Evolutionary conservation across 805 yeast genomes (phyloP).

Genomic region (Zygoascus bituminiphila): DNA sequence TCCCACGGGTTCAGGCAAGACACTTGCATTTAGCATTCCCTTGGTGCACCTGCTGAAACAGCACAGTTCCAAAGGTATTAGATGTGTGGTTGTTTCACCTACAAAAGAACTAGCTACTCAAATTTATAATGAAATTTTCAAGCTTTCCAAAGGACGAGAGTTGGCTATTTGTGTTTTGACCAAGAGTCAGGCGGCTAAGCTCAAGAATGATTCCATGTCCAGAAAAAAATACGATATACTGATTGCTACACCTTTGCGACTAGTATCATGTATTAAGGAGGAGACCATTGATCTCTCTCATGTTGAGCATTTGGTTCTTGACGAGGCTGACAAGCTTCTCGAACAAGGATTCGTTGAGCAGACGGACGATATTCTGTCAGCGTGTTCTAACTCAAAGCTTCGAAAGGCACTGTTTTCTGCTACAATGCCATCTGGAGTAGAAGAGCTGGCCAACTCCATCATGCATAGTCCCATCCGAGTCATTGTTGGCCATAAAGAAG

Average conservation of each 20-base stretch:
- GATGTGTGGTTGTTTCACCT: slow-evolving; percentile 82
- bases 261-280: slow-evolving; percentile 66
- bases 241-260: slow-evolving; percentile 81
- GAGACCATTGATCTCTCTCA: slow-evolving; percentile 51
- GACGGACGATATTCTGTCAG: slow-evolving; percentile 72
- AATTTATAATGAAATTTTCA: slow-evolving; percentile 60
- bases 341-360: slow-evolving; percentile 81
- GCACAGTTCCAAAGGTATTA: slow-evolving; percentile 37
- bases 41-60: slow-evolving; percentile 49
- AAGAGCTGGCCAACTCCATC: slow-evolving; percentile 74
- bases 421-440: slow-evolving; percentile 89
- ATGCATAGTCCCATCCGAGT: slow-evolving; percentile 83
- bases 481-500: slow-evolving; percentile 88
- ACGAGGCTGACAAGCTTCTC: slow-evolving; percentile 92
- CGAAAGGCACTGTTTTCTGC: slow-evolving; percentile 87
- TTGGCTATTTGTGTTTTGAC: slow-evolving; percentile 59
- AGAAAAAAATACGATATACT: slow-evolving; percentile 67
- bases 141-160: slow-evolving; percentile 46
- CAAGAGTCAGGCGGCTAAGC: slow-evolving; percentile 57
- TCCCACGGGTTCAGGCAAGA: slow-evolving; percentile 98
- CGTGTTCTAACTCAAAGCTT: slow-evolving; percentile 38
- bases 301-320: slow-evolving; percentile 75
- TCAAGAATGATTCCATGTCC: slow-evolving; percentile 45
- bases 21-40: slow-evolving; percentile 83
- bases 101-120: slow-evolving; percentile 91